Base-by-base conservation (phyloP, 1,284 basidiomycete species). In the Salmacisia buchloeana region DNA sequence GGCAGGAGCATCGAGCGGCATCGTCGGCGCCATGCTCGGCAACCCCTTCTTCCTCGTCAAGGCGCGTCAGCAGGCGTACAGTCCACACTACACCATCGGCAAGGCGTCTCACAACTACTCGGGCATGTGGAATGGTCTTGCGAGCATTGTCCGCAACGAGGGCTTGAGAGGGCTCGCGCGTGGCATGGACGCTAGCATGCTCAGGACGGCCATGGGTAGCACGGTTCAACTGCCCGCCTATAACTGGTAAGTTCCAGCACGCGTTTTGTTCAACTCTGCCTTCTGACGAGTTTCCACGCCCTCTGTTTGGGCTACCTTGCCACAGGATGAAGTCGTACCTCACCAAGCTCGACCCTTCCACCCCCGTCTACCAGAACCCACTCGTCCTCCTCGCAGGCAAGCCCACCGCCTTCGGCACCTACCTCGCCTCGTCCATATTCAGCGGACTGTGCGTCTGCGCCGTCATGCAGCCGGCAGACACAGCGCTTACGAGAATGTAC, bases 11-110 rank as follows among this genome's bases (percentile, higher is more conserved):
- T 84, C 85, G 1, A 94, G 90, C 71, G 94, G 94, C 36, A 88
- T 89, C 59, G 87, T 97, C 35, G 94, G 94, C 78, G 93, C 93
- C 0, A 85, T 88, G 39, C 82, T 96, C 36, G 94, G 94, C 57
- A 97, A 94, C 74, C 94, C 96, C 0, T 83, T 98, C 18, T 98
- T 96, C 83, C 83, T 98, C 59, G 87, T 98, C 79, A 98, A 98
- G 83, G 94, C 94, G 6, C 86, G 94, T 54, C 94, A 97, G 88
- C 94, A 98, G 83, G 89, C 89, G 27, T 71, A 84, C 75, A 58
- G 63, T 54, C 58, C 92, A 0, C 91, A 93, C 21, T 86, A 87
- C 35, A 84, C 96, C n/a, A 94, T 94, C 15, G 91, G 97, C 64
- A 94, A 93, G 61, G 85, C 92, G 15, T 93, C 97, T 76, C 93